Percentiles rank a stretch among this genome's conserved stretches.
Conservation (phyloP, 257 asterid species). For the Phtheirospermum japonicum region DNA sequence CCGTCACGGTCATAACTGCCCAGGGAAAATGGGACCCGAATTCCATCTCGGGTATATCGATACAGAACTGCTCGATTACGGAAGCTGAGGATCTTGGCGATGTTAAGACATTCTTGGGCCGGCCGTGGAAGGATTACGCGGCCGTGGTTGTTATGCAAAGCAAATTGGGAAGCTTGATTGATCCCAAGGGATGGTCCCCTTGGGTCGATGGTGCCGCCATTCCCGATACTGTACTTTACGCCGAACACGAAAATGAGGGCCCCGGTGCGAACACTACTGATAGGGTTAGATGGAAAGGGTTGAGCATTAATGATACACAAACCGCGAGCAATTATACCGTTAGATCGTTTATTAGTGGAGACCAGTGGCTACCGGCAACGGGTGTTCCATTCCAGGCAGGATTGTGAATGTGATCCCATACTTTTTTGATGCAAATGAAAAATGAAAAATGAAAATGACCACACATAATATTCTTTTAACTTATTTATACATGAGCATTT, state of each 20-base stretch:
- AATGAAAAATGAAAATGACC: too few species aligned
- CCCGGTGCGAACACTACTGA: slow-evolving; percentile 27
- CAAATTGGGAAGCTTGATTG: slow-evolving; percentile 27
- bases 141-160: slow-evolving; percentile 21
- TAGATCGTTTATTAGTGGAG: slow-evolving; percentile 28
- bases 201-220: slow-evolving; percentile 23
- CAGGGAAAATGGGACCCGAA: slow-evolving; percentile 44
- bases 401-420: too few species aligned
- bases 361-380: slow-evolving; percentile 32
- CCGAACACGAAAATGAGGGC: slow-evolving; percentile 31
- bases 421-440: too few species aligned
- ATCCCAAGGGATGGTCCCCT: slow-evolving; percentile 39
- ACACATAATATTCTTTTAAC: too few species aligned
- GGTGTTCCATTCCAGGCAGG: slow-evolving; percentile 16
- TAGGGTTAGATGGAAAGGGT: slow-evolving; percentile 35
- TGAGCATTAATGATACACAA: slow-evolving; percentile 24
- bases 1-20: slow-evolving; percentile 44
- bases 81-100: slow-evolving; percentile 21
- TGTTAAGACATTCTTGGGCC: slow-evolving; percentile 30
- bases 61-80: slow-evolving; percentile 33
- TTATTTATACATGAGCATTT: too few species aligned
- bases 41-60: slow-evolving; percentile 11
- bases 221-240: slow-evolving; percentile 38
- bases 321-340: slow-evolving; percentile 27
- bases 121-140: slow-evolving; percentile 45